Base-by-base conservation (phyloP, 176 grass and related monocot genomes). In the Puya raimondii region DNA sequence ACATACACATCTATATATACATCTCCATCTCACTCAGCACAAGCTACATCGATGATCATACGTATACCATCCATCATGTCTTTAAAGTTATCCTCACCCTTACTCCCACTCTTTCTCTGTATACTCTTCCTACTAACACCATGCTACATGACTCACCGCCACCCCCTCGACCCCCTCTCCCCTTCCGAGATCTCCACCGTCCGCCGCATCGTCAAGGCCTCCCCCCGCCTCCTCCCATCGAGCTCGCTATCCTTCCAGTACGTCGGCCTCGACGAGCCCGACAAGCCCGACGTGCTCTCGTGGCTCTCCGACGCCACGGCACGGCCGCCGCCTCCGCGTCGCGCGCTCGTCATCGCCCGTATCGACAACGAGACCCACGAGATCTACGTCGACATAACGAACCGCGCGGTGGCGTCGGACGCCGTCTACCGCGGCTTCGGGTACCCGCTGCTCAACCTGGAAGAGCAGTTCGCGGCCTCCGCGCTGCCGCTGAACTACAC, bases 261-360 rank as follows among this genome's bases (percentile, higher is more conserved):
- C 67, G 80, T 96, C 47, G 88, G 85, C 80, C 88, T 96, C 50
- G 88, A 96, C 74, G 91, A 96, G 74, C 88, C 88, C 3, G 85
- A 91, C 65, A 96, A 96, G 67, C 3, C 47, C 1, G 78, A 82
- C 48, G 65, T 90, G 50, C 61, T 87, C 9, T 70, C 81, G 2
- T 23, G 52, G 25, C 27, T 29, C 27, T 29, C 27, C 27, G 3
- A 20, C 57, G 1, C 69, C 47, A 8, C 29, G 12, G 2, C 21
- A 8, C 14, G 51, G 16, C 53, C 20, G 56, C 3, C 33, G 78
- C 21, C 20, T 80, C 70, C 52, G 6, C 70, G 81, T 2, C 72
- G 59, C 7, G 81, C 82, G 12, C 66, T 91, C 74, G 78, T 84
- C 66, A 81, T 96, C 61, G 79, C 83, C 14, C 82, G 82, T 3